Percentiles rank a stretch among this genome's conserved stretches.
These are phyloP conservation scores for Berberis thunbergii DNA, from an alignment of 164 flowering plant genomes.

Conservation along the genomic window DNA sequence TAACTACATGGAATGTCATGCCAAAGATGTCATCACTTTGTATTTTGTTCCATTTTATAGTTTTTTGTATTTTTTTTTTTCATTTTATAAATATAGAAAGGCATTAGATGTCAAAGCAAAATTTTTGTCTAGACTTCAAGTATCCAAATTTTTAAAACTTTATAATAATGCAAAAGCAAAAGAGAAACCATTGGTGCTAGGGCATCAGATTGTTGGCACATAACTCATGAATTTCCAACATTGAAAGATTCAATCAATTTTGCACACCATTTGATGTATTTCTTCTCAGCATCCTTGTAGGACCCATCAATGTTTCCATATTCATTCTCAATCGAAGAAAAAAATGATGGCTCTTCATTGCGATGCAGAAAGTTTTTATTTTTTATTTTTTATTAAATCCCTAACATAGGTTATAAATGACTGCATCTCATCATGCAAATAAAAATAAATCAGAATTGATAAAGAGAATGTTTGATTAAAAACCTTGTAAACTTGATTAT, in stretches of 20 bases:
- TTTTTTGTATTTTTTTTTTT: too few relatives aligned
- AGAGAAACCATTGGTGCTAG: conserved; percentile 46
- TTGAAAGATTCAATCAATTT: conserved; percentile 25
- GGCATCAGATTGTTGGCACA: conserved; percentile 46
- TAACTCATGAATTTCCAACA: conserved; percentile 42
- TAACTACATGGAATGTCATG: too few relatives aligned
- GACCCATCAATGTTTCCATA: not conserved
- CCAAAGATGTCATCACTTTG: too few relatives aligned
- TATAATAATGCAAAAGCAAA: too few relatives aligned
- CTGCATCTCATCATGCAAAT: conserved; percentile 12
- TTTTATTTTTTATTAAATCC: conserved; percentile 1
- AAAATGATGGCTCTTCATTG: too few relatives aligned
- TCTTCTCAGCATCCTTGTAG: conserved; percentile 28
- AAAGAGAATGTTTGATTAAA: not conserved
- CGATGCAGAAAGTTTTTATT: conserved; percentile 10
- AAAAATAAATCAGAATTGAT: not conserved
- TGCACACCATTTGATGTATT: conserved; percentile 38
- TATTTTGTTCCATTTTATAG: too few relatives aligned
- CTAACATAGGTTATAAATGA: conserved; percentile 9
- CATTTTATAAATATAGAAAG: too few relatives aligned
- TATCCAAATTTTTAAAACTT: too few relatives aligned
- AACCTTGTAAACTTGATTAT: conserved; percentile 7
- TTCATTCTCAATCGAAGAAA: too few relatives aligned
- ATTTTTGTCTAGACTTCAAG: too few relatives aligned
- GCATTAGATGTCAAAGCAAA: too few relatives aligned